These are phyloP conservation scores for Dispira parvispora DNA, from an alignment of 192 early-diverging fungal species.

Conservation along the genomic window DNA sequence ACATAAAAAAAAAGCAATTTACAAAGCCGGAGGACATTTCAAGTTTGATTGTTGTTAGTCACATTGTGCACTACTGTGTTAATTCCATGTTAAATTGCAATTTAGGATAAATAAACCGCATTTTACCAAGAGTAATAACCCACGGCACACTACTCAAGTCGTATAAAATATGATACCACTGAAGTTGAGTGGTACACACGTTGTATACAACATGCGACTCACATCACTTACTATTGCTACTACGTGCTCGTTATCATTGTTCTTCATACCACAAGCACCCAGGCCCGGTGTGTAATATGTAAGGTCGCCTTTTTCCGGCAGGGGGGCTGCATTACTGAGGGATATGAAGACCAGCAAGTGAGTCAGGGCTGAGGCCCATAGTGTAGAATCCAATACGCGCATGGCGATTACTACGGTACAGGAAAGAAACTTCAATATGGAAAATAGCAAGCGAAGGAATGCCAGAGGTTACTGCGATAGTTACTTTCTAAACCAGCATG, in stretches of 20 bases:
- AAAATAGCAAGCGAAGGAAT: too few relatives aligned
- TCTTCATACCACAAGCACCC: slow-evolving; percentile 2
- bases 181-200: too few relatives aligned
- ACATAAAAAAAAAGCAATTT: background rate
- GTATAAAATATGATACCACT: background rate
- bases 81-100: background rate
- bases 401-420: too few relatives aligned
- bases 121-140: background rate
- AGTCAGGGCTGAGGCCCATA: too few relatives aligned
- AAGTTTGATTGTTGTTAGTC: background rate
- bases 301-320: background rate
- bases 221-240: slow-evolving; percentile 2
- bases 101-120: background rate
- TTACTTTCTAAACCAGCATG: too few relatives aligned
- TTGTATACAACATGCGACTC: too few relatives aligned
- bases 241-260: background rate
- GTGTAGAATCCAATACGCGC: too few relatives aligned
- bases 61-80: background rate
- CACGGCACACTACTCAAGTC: background rate
- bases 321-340: too few relatives aligned
- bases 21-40: background rate
- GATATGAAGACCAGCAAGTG: too few relatives aligned
- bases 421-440: too few relatives aligned
- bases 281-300: background rate
- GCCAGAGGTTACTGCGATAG: too few relatives aligned